phyloP scores from a whole-genome alignment of 371 early-diverging fungal genomes.

The Mucor mucedo region DNA sequence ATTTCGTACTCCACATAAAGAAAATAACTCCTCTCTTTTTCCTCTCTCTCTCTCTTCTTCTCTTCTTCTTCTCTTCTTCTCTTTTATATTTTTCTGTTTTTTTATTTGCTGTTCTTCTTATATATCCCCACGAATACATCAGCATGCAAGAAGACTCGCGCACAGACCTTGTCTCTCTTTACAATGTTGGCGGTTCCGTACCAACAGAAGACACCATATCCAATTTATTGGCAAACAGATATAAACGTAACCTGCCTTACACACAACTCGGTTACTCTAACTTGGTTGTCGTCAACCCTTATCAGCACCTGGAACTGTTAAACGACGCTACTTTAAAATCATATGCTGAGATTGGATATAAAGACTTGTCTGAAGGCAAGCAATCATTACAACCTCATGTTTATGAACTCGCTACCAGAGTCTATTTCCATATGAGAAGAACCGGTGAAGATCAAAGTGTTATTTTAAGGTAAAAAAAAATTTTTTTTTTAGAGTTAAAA shows the following conservation, averaged over 20 bases:
- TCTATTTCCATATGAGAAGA: conserved; percentile 78
- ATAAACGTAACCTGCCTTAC: conserved; percentile 54
- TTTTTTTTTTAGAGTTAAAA: background rate
- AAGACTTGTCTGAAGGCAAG: conserved; percentile 32
- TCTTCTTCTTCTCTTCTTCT: background rate
- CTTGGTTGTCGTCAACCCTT: conserved; percentile 62
- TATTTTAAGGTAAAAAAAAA: conserved; percentile 63
- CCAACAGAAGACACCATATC: conserved; percentile 56
- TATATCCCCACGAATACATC: background rate
- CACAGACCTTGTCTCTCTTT: conserved; percentile 38
- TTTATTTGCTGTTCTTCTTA: background rate
- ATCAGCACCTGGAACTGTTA: conserved; percentile 44
- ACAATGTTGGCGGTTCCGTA: conserved; percentile 19
- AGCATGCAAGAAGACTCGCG: conserved; percentile 45
- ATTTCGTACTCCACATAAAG: conserved; percentile 12
- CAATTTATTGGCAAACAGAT: conserved; percentile 50
- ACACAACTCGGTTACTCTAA: conserved; percentile 60
- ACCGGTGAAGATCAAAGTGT: conserved; percentile 79
- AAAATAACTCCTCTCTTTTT: conserved; percentile 1
- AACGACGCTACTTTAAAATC: conserved; percentile 53
- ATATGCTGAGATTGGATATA: conserved; percentile 55
- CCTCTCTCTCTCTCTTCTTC: background rate
- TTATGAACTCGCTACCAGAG: conserved; percentile 60
- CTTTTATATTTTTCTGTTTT: background rate
- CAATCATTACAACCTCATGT: conserved; percentile 51